phyloP scores from a whole-genome alignment of 192 early-diverging fungal genomes.

The Paraglomus brasilianum region DNA sequence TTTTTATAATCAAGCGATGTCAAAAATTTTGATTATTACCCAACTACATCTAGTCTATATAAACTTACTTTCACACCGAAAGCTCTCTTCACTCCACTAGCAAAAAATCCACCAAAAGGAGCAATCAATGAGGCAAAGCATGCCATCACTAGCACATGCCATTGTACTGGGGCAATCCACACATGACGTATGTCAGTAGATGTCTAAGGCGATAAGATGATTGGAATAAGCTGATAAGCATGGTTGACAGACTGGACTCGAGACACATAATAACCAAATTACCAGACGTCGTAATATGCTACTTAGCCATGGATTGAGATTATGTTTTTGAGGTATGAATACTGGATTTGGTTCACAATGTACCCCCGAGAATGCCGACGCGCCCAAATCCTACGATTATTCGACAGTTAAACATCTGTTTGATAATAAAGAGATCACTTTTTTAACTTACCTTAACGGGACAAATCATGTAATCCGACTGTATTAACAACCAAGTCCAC shows the following conservation, averaged over 20 bases:
- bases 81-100: conserved; percentile 92
- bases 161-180: conserved; percentile 78
- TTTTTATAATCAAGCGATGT: background rate
- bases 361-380: conserved; percentile 49
- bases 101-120: conserved; percentile 98
- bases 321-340: conserved; percentile 45
- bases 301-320: conserved; percentile 47
- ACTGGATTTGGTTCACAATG: conserved; percentile 61
- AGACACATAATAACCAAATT: background rate
- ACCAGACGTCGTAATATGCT: conserved; percentile 39
- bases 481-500: conserved; percentile 49
- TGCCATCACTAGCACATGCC: conserved; percentile 85
- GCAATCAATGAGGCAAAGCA: conserved; percentile 93
- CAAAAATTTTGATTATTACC: background rate
- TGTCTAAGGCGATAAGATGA: background rate
- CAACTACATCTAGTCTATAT: background rate
- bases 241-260: background rate
- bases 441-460: conserved; percentile 46
- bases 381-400: conserved; percentile 43
- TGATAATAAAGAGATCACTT: background rate
- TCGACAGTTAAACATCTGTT: background rate
- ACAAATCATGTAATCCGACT: conserved; percentile 59
- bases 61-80: conserved; percentile 80
- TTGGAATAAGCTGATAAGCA: background rate
- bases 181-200: conserved; percentile 51